These are phyloP conservation scores for Trichocomaceae sp. DNA, from an alignment of 2,329 filamentous ascomycete species.

Conservation along the genomic window DNA sequence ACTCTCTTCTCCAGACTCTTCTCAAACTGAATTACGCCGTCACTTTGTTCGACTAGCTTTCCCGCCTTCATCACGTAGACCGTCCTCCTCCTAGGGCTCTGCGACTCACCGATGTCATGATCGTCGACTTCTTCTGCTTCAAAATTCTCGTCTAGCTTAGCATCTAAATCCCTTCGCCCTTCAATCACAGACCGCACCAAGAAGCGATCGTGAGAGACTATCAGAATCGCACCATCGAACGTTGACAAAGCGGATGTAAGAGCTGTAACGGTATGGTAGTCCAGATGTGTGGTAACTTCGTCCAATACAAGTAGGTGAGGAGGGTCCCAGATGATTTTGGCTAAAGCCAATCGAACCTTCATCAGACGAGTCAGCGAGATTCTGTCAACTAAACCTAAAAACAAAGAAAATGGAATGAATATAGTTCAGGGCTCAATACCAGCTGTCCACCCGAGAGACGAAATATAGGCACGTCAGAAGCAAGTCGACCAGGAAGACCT, in stretches of 20 bases:
- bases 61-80: conserved; percentile 58
- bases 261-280: conserved; percentile 71
- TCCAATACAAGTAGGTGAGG: conserved; percentile 71
- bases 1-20: conserved; percentile 55
- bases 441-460: conserved; percentile 75
- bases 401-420: neutral
- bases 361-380: neutral
- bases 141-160: conserved; percentile 37
- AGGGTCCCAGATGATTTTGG: conserved; percentile 59
- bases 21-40: conserved; percentile 62
- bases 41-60: conserved; percentile 49
- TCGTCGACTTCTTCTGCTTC: conserved; percentile 43
- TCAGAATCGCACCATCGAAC: conserved; percentile 67
- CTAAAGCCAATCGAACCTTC: conserved; percentile 56
- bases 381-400: too few relatives aligned
- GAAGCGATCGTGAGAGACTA: conserved; percentile 78
- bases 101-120: conserved; percentile 25
- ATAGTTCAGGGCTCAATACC: conserved; percentile 41
- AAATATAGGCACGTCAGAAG: conserved; percentile 65
- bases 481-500: conserved; percentile 62
- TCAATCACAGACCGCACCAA: conserved; percentile 69
- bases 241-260: conserved; percentile 58
- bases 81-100: conserved; percentile 41
- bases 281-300: conserved; percentile 78
- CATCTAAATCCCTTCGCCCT: conserved; percentile 44